A percentile compares a stretch with the other conserved stretches of the same genome.
phyloP scores from a whole-genome alignment of 208 protist genomes.

The Ichthyophonus hoferi region DNA sequence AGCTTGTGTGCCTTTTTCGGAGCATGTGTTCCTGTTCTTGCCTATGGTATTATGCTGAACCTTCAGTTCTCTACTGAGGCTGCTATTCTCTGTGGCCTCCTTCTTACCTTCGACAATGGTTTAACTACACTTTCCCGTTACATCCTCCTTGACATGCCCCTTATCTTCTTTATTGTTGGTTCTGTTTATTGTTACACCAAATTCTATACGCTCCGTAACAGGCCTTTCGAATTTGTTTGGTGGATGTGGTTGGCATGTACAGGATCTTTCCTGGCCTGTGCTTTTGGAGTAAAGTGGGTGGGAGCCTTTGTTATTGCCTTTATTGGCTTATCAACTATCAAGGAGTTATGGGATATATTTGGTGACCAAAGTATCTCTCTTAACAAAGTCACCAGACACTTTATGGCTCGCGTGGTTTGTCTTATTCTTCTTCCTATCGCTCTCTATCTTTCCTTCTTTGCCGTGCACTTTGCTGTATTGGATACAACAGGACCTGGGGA shows the following conservation, averaged over 20 bases:
- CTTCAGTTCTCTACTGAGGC: not conserved
- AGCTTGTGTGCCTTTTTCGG: not conserved
- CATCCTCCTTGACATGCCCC: constrained; percentile 42
- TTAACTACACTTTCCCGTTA: constrained; percentile 27
- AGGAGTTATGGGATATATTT: constrained; percentile 13
- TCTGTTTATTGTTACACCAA: not conserved
- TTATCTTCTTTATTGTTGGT: constrained; percentile 32
- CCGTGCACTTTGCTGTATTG: constrained; percentile 35
- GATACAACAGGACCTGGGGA: constrained; percentile 36
- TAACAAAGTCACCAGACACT: constrained; percentile 9
- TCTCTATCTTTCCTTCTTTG: constrained; percentile 34
- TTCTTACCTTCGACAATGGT: constrained; percentile 22
- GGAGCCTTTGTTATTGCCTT: constrained; percentile 42
- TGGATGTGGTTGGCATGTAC: constrained; percentile 20
- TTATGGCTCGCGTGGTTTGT: constrained; percentile 26
- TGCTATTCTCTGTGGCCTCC: not conserved
- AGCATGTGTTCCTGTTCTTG: not conserved
- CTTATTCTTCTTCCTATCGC: constrained; percentile 41
- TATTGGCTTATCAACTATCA: constrained; percentile 16
- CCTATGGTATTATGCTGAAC: not conserved
- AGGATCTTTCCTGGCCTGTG: constrained; percentile 33
- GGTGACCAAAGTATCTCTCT: constrained; percentile 33
- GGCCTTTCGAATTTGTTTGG: not conserved
- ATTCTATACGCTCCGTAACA: not conserved
- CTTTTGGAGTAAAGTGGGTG: constrained; percentile 42